Evolutionary conservation across 1,284 basidiomycete genomes (phyloP), one percentile per base, ranked within the genome.

Genomic region (Hypsizygus ulmarius): DNA sequence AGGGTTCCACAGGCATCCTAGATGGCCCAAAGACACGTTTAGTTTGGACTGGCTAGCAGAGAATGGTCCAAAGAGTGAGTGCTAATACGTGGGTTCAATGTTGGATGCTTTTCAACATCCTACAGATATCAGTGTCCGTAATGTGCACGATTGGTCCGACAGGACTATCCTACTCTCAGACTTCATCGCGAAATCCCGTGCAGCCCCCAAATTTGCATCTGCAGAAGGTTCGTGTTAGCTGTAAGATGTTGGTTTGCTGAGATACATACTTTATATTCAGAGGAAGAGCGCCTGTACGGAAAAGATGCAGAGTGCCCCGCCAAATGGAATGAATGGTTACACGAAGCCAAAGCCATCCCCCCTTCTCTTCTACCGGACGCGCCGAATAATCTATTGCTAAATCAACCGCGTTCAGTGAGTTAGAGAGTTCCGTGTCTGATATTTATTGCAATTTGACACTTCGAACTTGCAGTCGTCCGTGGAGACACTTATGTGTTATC

Each of bases 401-500:
- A 78, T 57, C 70, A 84, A 12, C 73, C 77, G 15, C 59, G 61
- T 50, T 50, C 64, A 50, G 82, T 82, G 55, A 33, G 72, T 60
- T 38, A 16, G 21, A 25, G 21, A 12, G 18, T 9, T 21, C 40
- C 53, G 42, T 29, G 37, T 16, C 18, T 40, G 21, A 19, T 10
- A 9, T 21, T 16, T 27, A 28, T 18, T 48, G 33, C 39, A n/a
- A 27, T 32, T 15, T 43, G 9, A 19, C 38, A 29, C 10, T 27
- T 25, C 32, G 44, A 7, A 8, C 34, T 37, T 32, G 36, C 12
- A 84, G 84, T 70, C 70, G 45, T 65, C 67, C 25, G 78, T 87
- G 1, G 82, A 90, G 60, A 87, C 84, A 0, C 65, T 90, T 2
- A 87, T 90, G 84, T 88, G 85, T 59, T 90, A 90, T 58, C 65